Evolutionary conservation across 345 rosid species (phyloP).

Genomic region (Salix caprea): DNA sequence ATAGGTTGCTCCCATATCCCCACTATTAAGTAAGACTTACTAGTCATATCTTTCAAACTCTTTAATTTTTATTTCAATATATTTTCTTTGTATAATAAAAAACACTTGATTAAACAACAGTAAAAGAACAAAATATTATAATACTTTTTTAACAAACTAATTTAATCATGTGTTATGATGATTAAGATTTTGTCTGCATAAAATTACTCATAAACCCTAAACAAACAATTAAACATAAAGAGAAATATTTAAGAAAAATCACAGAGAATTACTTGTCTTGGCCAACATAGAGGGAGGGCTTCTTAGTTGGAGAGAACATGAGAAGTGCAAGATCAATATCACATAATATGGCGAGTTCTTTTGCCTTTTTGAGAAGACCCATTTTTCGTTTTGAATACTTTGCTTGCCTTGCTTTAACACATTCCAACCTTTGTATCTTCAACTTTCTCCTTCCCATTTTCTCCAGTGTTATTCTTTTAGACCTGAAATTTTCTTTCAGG

Average conservation of each 20-base stretch:
- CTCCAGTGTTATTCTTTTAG: neutral
- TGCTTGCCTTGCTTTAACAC: conserved; percentile 26
- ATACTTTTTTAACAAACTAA: too few relatives aligned
- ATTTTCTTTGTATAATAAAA: neutral
- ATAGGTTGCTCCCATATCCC: too few relatives aligned
- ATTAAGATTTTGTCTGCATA: too few relatives aligned
- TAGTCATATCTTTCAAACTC: too few relatives aligned
- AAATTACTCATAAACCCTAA: neutral
- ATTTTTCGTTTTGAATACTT: conserved; percentile 47
- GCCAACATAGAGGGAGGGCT: conserved; percentile 17
- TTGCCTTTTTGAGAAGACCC: conserved; percentile 38
- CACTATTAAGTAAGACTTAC: too few relatives aligned
- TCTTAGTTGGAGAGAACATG: conserved; percentile 27
- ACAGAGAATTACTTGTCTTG: conserved; percentile 16
- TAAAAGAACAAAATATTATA: too few relatives aligned
- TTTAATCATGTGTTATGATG: too few relatives aligned
- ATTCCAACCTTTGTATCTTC: conserved; percentile 21
- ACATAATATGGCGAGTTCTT: conserved; percentile 27
- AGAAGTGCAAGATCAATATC: conserved; percentile 31
- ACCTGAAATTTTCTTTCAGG: neutral
- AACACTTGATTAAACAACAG: neutral
- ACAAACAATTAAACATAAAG: neutral
- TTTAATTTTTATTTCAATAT: too few relatives aligned
- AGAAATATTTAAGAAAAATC: neutral
- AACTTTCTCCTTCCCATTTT: conserved; percentile 41